phyloP scores from a whole-genome alignment of 768 basidiomycete genomes.

The Pseudohyphozyma bogoriensis region DNA sequence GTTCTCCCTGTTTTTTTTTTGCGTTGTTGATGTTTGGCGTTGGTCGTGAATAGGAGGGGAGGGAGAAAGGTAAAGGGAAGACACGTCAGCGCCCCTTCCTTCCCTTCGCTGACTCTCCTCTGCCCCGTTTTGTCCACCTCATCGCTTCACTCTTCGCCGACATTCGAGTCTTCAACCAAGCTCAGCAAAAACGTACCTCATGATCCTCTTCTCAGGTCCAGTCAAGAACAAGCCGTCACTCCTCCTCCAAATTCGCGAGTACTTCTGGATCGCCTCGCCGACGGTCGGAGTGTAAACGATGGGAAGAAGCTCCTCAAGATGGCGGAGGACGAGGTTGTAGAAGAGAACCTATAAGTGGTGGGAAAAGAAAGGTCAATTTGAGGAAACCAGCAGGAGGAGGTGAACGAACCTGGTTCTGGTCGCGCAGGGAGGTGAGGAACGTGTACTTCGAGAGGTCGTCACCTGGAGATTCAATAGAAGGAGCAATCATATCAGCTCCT shows the following conservation, averaged over 20 bases:
- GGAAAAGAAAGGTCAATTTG: not conserved
- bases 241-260: slow-evolving; percentile 71
- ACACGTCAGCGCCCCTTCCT: too few relatives aligned
- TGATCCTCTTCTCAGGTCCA: slow-evolving; percentile 45
- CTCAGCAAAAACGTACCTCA: too few relatives aligned
- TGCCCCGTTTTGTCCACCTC: too few relatives aligned
- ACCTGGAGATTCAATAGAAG: too few relatives aligned
- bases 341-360: slow-evolving; percentile 56
- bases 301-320: slow-evolving; percentile 52
- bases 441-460: slow-evolving; percentile 13
- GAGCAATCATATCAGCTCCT: too few relatives aligned
- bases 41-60: too few relatives aligned
- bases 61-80: too few relatives aligned
- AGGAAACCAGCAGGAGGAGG: not conserved
- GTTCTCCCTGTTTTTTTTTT: slow-evolving; percentile 18
- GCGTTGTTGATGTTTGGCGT: too few relatives aligned
- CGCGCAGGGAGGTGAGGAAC: slow-evolving; percentile 45
- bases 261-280: slow-evolving; percentile 45
- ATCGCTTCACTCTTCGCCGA: too few relatives aligned
- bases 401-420: slow-evolving; percentile 49
- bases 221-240: slow-evolving; percentile 65
- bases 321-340: slow-evolving; percentile 53
- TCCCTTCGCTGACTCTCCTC: too few relatives aligned
- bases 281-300: slow-evolving; percentile 27
- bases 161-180: too few relatives aligned